Conservation (phyloP, 2,329 filamentous ascomycete genomes). For the Cercospora sesami region DNA sequence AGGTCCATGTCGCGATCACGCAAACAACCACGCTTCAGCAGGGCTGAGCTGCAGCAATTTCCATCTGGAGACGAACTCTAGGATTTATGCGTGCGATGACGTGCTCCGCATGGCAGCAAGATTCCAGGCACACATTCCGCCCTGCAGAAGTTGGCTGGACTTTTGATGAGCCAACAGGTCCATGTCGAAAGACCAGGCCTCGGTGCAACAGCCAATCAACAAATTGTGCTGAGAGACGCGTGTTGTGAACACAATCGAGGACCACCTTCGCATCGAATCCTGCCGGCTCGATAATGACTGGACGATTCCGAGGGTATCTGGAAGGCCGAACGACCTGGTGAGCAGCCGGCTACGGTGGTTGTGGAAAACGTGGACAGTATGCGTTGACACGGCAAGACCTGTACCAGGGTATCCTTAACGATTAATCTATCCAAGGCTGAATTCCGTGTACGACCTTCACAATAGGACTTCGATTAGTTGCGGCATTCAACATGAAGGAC, state of each 20-base stretch:
- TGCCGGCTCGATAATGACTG: neutral
- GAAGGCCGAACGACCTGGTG: neutral
- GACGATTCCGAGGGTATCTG: neutral
- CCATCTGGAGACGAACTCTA: neutral
- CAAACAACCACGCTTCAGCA: constrained; percentile 5
- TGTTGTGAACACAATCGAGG: neutral
- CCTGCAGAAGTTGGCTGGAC: neutral
- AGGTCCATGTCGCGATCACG: constrained; percentile 6
- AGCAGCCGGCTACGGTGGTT: neutral
- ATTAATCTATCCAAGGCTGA: neutral
- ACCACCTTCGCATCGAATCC: neutral
- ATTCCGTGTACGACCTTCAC: neutral
- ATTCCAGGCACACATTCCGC: neutral
- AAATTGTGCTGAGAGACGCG: neutral
- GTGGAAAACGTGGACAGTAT: neutral
- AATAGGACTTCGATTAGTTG: neutral
- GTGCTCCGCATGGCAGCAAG: constrained; percentile 9
- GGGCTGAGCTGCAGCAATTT: neutral
- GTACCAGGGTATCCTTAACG: neutral
- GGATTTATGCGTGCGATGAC: constrained; percentile 7
- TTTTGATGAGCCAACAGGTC: constrained; percentile 9
- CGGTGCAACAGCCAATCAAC: neutral
- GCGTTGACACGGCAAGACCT: neutral
- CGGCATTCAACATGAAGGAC: neutral
- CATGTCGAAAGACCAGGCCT: neutral